Conservation (phyloP, 352 stramenopile species). For the Pythium grandisporangium region DNA sequence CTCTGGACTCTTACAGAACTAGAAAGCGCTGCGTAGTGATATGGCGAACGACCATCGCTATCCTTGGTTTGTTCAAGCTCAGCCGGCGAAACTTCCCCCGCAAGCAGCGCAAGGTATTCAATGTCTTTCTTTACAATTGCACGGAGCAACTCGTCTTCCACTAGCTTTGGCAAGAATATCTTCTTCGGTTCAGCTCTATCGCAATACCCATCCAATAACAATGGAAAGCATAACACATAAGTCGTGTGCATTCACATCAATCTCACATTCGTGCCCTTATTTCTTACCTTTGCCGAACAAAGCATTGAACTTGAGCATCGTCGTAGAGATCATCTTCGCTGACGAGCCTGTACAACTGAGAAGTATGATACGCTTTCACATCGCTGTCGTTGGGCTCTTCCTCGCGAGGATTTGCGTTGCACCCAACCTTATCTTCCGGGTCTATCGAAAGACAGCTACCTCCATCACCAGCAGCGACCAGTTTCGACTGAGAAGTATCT, state of each 20-base stretch:
- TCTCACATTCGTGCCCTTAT: constrained; percentile 1
- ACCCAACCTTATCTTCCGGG: no score
- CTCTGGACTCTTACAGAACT: constrained; percentile 2
- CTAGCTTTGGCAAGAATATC: constrained; percentile 27
- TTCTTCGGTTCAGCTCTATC: constrained; percentile 6
- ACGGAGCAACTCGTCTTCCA: constrained; percentile 34
- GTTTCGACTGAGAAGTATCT: no score
- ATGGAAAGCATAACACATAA: no score
- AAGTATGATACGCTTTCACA: no score
- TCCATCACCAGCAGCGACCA: no score
- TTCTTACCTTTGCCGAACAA: no score
- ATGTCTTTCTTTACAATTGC: constrained; percentile 18
- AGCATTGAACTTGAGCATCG: background rate
- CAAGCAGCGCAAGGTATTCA: constrained; percentile 10
- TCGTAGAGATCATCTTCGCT: constrained; percentile 8
- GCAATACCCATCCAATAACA: no score
- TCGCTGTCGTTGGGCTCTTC: no score
- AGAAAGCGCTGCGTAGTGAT: constrained; percentile 43
- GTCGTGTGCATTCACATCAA: no score
- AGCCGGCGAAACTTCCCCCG: constrained; percentile 14
- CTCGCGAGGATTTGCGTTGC: no score
- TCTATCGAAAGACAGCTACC: no score
- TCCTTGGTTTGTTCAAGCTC: constrained; percentile 26
- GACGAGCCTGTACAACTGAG: no score
- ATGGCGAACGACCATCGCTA: constrained; percentile 15